These are phyloP conservation scores for Cruciata laevipes DNA, from an alignment of 257 asterid species.

Conservation along the genomic window DNA sequence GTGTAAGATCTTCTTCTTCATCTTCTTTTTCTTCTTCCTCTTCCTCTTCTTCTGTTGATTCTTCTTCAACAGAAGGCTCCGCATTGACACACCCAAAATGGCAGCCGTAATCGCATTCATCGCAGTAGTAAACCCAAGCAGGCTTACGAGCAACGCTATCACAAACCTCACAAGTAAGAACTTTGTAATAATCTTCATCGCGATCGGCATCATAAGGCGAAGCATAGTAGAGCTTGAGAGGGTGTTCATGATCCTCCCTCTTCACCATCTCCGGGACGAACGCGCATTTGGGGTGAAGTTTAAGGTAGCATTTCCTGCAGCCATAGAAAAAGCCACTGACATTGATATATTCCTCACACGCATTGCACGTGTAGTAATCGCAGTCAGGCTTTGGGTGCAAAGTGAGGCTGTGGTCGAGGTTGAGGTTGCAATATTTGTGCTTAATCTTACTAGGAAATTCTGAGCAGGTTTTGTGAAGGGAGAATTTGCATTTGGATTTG, in stretches of 20 bases:
- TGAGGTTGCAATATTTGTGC: conserved; percentile 26
- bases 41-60: neutral
- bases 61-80: neutral
- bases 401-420: conserved; percentile 18
- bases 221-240: conserved; percentile 16
- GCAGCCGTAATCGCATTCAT: conserved; percentile 25
- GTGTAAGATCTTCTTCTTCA: too few species aligned
- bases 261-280: conserved; percentile 26
- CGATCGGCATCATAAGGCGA: neutral
- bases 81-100: conserved; percentile 26
- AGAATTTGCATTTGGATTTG: conserved; percentile 25
- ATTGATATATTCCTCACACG: conserved; percentile 21
- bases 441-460: conserved; percentile 20
- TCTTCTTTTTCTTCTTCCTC: neutral
- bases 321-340: conserved; percentile 18
- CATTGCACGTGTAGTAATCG: conserved; percentile 12
- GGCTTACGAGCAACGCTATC: neutral
- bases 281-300: conserved; percentile 32
- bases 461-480: conserved; percentile 31
- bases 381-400: conserved; percentile 6
- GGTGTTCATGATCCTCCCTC: conserved; percentile 27
- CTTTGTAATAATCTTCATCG: neutral
- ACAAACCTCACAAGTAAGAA: conserved; percentile 24
- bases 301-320: conserved; percentile 20
- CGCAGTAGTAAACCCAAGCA: conserved; percentile 32